Conservation (phyloP, 2,329 filamentous ascomycete species). For the Xylariaceae sp. region DNA sequence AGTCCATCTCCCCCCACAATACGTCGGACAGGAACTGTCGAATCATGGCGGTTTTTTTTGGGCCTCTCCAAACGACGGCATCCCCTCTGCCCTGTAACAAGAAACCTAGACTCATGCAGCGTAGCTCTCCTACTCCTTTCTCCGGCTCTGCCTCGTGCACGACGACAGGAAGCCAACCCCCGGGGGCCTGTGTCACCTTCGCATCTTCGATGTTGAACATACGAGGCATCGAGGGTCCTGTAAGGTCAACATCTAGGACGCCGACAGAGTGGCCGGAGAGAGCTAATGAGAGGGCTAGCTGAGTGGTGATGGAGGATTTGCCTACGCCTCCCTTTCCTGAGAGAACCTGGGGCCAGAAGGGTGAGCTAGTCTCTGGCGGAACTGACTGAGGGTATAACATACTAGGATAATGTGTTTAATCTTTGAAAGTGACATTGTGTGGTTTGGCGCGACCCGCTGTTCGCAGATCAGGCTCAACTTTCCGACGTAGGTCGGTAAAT, state of each 20-base stretch:
- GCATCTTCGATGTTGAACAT: constrained; percentile 85
- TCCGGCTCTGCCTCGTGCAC: constrained; percentile 61
- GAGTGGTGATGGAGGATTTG: constrained; percentile 96
- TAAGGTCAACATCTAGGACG: constrained; percentile 93
- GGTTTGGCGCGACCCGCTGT: too few species aligned
- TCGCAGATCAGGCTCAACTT: too few species aligned
- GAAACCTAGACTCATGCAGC: constrained; percentile 92
- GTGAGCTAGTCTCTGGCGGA: constrained; percentile 1
- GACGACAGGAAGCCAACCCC: constrained; percentile 84
- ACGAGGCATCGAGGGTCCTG: constrained; percentile 90
- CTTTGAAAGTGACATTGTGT: constrained; percentile 60
- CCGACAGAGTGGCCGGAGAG: constrained; percentile 84
- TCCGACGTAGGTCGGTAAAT: too few species aligned
- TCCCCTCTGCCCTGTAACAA: constrained; percentile 77
- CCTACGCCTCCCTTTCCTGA: constrained; percentile 98
- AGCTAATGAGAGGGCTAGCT: constrained; percentile 84
- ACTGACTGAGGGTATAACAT: constrained; percentile 22
- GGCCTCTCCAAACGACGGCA: constrained; percentile 94
- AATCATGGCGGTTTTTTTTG: constrained; percentile 99
- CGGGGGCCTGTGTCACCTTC: constrained; percentile 86
- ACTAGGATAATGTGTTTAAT: constrained; percentile 76
- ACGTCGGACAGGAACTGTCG: constrained; percentile 92
- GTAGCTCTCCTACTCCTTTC: constrained; percentile 55
- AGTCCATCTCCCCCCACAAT: constrained; percentile 82
- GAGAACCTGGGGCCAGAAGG: constrained; percentile 50